Base-by-base conservation (phyloP, 331 rosid genomes). In the Prunus yedoensis region DNA sequence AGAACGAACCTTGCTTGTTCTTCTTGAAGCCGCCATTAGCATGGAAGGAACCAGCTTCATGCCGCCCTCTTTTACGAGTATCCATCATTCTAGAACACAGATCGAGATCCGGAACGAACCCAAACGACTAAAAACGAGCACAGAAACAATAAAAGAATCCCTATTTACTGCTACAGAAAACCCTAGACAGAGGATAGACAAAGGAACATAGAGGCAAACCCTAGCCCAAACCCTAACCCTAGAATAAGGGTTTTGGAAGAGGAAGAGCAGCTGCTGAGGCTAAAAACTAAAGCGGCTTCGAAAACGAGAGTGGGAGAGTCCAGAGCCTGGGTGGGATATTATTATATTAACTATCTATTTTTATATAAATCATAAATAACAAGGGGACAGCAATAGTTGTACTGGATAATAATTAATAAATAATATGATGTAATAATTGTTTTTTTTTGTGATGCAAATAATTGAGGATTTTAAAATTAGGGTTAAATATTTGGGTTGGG, bases 61-160 rank as follows among this genome's bases (percentile, higher is more conserved):
- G 68, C 87, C 96, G 87, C 9, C 93, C 96, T 85, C 98, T 89
- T 83, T 93, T 93, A 73, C 97, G 96, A 62, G 18, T 59, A 88
- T 91, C 96, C 98, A 93, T 93, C 68, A 70, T 57, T 66, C 56
- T 4, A n/a, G 10, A 68, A 14, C 54, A 27, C 64, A 78, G 87
- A 85, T 84, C 91, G 56, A 82, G 96, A 87, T 89, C 91, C 83
- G 59, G 69, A 71, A 64, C 70, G 50, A 73, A 60, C 77, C 45
- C 70, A 63, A 62, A 66, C 78, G 18, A 43, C 12, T 67, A 61
- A 58, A 64, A 66, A 60, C 25, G 28, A 35, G 2, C 53, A 50
- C 21, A 49, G 25, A 23, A 16, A 28, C 53, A 8, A 49, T 10
- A 17, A 65, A 53, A 38, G 38, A 65, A 74, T 12, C 47, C 27